Evolutionary conservation across 2,329 filamentous ascomycete genomes (phyloP), one percentile per base, ranked within the genome.

Genomic region (Volutella citrinella): DNA sequence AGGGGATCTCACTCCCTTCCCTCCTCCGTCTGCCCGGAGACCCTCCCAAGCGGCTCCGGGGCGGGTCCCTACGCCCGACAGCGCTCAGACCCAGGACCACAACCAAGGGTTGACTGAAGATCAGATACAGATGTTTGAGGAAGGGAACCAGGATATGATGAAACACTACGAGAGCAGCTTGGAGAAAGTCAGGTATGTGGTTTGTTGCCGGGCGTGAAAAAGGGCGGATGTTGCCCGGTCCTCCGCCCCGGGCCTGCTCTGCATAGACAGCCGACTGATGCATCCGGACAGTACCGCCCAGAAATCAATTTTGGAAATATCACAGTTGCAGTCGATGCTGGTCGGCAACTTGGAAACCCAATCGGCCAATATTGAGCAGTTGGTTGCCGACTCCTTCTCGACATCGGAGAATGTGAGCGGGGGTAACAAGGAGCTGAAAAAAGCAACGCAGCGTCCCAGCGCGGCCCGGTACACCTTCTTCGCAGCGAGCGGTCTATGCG

Each of bases 81-180:
- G 49, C 17, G 41, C 40, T 4, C 32, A 42, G 17, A 29, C 45
- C 12, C 32, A 42, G 17, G 30, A 45, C 12, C 31, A 43, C 19
- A 51, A 63, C 31, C 64, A 78, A 25, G 76, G 81, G 43, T 68
- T 96, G 42, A 87, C 84, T 13, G 73, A 81, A 15, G 89, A 96
- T 56, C 91, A 97, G 62, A 69, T 93, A 32, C 91, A 96, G 60
- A 77, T 95, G 57, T 97, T 98, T 65, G 90, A 91, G 49, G 78
- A 88, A 63, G 90, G 94, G 56, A 96, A 97, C 57, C 82, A 89
- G 61, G 82, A 87, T 45, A 89, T 98, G 82, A 73, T 97, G 50
- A 86, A 85, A 61, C 87, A 95, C 63, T 95, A 94, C 61, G 88
- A 96, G 62, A 88, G 85, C 64, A 89, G 87, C n/a, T 69, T 97